Base-by-base conservation (phyloP, 768 basidiomycete genomes). In the Steccherinum ochraceum region DNA sequence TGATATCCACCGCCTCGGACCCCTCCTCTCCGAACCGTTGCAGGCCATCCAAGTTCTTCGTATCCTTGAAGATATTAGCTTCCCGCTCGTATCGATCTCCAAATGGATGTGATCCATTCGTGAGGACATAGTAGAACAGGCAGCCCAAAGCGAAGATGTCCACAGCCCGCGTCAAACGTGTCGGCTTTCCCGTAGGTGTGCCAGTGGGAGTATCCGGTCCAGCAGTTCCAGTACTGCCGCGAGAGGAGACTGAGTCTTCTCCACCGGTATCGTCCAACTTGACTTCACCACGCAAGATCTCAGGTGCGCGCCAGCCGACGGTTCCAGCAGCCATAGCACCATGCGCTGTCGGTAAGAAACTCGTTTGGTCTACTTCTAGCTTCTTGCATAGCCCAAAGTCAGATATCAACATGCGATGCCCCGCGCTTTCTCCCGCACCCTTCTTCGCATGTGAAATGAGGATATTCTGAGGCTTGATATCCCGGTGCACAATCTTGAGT, bases 401-500 rank as follows among this genome's bases (percentile, higher is more conserved):
- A 1, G 93, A 96, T 52, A 93, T 94, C 53, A 94, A 70, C 91
- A 94, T 93, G 45, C 90, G 73, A 58, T 90, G 70, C 63, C 66
- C 78, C 44, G 65, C 68, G 58, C 64, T 71, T 61, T 62, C 69
- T 54, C 69, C 69, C 7, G 69, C 70, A 16, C 75, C 79, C 46
- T 73, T 75, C 60, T 86, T 87, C 2, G 80, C 79, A 12, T 72
- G 72, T 12, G 91, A 90, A 11, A 98, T 77, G 12, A 99, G 79
- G 50, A 99, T 97, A 62, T 99, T 99, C 66, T 94, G 95, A 3
- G 95, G 95, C 62, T 99, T 99, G 68, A 99, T 96, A 65, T 98
- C 95, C 25, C 95, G 82, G 70, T 98, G 95, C n/a, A 97, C 83
- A 52, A 98, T 87, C 69, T 95, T 96, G 60, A 98, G 80, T 5